A percentile compares a stretch with the other conserved stretches of the same genome.
phyloP scores from a whole-genome alignment of 1,284 basidiomycete genomes.

The Xerocomus cyaneibrunnescens region DNA sequence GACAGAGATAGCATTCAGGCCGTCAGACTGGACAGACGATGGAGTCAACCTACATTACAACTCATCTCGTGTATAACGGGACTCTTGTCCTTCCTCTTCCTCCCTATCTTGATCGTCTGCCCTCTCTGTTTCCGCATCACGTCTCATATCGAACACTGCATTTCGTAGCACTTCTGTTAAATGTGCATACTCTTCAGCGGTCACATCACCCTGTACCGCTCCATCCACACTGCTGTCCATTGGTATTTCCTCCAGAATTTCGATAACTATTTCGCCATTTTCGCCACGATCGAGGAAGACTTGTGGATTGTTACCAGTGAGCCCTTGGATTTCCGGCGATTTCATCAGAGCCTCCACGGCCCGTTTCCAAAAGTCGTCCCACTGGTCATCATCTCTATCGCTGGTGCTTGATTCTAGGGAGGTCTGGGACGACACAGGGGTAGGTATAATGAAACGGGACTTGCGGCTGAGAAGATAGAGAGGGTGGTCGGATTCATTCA shows the following conservation, averaged over 20 bases:
- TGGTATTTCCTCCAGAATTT: conserved; percentile 52
- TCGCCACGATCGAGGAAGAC: conserved; percentile 44
- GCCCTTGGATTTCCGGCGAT: conserved; percentile 31
- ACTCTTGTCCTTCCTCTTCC: conserved; percentile 22
- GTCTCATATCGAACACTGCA: conserved; percentile 39
- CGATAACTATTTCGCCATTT: conserved; percentile 56
- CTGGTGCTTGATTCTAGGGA: conserved; percentile 18
- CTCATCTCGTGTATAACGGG: conserved; percentile 39
- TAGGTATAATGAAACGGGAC: conserved; percentile 47
- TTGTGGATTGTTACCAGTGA: conserved; percentile 33
- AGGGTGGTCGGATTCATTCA: conserved; percentile 51
- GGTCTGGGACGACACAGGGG: conserved; percentile 26
- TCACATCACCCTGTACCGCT: conserved; percentile 27
- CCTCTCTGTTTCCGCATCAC: conserved; percentile 25
- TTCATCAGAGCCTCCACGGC: conserved; percentile 46
- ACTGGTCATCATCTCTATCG: conserved; percentile 19
- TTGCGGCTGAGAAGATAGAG: conserved; percentile 49
- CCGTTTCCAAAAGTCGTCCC: conserved; percentile 32
- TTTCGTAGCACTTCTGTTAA: conserved; percentile 44
- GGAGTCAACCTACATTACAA: conserved; percentile 36
- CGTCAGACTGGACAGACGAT: conserved; percentile 14
- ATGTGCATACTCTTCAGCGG: conserved; percentile 31
- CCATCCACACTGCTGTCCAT: conserved; percentile 35
- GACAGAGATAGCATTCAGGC: conserved; percentile 18
- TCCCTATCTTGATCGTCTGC: conserved; percentile 24